Percentiles rank a stretch among this genome's conserved stretches.
phyloP scores from a whole-genome alignment of 192 early-diverging fungal species.

The Coemansia erecta region DNA sequence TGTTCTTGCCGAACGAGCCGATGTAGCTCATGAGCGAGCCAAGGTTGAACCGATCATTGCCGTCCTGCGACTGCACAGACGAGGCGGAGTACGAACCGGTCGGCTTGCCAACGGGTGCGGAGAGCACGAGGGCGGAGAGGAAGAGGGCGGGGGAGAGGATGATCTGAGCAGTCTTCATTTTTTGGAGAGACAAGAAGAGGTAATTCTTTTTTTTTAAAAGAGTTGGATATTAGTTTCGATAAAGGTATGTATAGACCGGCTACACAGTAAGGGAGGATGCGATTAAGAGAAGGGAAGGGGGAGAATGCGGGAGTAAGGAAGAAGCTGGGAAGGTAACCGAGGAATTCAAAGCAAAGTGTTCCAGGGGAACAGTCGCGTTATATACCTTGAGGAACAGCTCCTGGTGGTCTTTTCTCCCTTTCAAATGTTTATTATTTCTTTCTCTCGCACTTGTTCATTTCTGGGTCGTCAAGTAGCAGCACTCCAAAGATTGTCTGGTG shows the following conservation, averaged over 20 bases:
- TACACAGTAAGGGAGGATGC: constrained; percentile 9
- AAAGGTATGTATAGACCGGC: constrained; percentile 31
- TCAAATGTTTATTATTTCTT: too few species aligned
- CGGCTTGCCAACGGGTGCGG: neutral
- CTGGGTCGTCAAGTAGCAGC: too few species aligned
- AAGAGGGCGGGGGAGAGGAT: neutral
- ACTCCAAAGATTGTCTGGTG: too few species aligned
- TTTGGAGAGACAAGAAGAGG: neutral
- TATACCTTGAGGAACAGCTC: neutral
- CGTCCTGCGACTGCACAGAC: too few species aligned
- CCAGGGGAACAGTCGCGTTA: too few species aligned
- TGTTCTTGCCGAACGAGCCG: too few species aligned
- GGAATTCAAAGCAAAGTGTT: neutral
- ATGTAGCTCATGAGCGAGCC: too few species aligned
- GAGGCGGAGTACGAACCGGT: neutral
- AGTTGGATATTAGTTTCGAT: too few species aligned
- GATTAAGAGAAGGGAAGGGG: neutral
- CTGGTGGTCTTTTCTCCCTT: neutral
- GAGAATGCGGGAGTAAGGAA: neutral
- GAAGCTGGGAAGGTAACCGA: neutral
- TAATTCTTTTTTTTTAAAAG: constrained; percentile 1
- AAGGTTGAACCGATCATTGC: too few species aligned
- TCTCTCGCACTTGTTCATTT: too few species aligned
- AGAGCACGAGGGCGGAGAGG: neutral
- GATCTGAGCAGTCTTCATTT: neutral